Percentiles rank a stretch among this genome's conserved stretches.
phyloP scores from a whole-genome alignment of 495 filamentous ascomycete species.

The Tetracladium setigerum region DNA sequence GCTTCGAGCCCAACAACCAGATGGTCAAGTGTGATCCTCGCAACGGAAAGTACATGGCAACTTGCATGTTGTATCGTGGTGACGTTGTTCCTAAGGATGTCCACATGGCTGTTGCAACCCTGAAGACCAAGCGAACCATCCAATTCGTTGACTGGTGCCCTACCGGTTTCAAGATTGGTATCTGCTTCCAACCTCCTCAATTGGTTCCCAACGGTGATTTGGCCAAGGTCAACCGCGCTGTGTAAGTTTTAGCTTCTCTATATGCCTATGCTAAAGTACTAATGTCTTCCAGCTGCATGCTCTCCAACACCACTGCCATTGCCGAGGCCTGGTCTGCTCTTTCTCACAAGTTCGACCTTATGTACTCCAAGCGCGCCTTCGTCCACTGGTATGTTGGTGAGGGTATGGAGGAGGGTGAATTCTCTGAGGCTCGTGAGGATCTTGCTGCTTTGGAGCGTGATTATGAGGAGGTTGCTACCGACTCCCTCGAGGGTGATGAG shows the following conservation, averaged over 20 bases:
- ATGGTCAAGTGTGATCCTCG: slow-evolving; percentile 99
- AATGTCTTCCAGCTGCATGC: slow-evolving; percentile 67
- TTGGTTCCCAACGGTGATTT: slow-evolving; percentile 94
- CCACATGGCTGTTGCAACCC: slow-evolving; percentile 79
- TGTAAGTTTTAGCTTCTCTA: slow-evolving; percentile 52
- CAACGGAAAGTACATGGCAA: slow-evolving; percentile 99
- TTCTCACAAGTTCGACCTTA: slow-evolving; percentile 98
- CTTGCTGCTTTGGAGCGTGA: slow-evolving; percentile 95
- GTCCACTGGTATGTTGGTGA: slow-evolving; percentile 99
- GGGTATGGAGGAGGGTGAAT: slow-evolving; percentile 99
- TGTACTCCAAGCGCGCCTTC: slow-evolving; percentile 99
- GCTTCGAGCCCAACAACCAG: slow-evolving; percentile 77
- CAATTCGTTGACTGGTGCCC: slow-evolving; percentile 99
- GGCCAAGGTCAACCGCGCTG: slow-evolving; percentile 94
- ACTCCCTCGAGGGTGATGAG: slow-evolving; percentile 86
- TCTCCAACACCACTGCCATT: slow-evolving; percentile 99
- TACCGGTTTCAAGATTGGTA: slow-evolving; percentile 99
- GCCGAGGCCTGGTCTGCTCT: slow-evolving; percentile 97
- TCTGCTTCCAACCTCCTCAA: slow-evolving; percentile 97
- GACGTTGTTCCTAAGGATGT: slow-evolving; percentile 96
- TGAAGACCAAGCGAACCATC: slow-evolving; percentile 98
- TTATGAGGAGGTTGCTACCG: slow-evolving; percentile 98
- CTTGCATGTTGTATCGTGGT: slow-evolving; percentile 94
- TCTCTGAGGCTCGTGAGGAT: slow-evolving; percentile 98
- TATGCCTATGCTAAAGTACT: slow-evolving; percentile 2